These are phyloP conservation scores for Russula griseocarnosa DNA, from an alignment of 768 basidiomycete genomes.

Conservation along the genomic window DNA sequence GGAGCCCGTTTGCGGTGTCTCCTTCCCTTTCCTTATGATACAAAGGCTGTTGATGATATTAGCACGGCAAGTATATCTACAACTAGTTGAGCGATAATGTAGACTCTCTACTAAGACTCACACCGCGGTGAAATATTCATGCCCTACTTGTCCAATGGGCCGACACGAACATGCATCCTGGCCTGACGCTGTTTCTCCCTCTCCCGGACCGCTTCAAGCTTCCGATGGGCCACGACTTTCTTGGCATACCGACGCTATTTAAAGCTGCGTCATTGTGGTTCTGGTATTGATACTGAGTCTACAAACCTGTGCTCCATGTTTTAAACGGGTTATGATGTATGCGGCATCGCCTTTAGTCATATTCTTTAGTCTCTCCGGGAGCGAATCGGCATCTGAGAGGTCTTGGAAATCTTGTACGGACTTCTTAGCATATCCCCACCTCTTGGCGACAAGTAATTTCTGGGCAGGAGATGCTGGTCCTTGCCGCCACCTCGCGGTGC, in stretches of 20 bases:
- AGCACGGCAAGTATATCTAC: not conserved
- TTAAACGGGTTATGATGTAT: conserved; percentile 70
- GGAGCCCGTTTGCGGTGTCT: conserved; percentile 61
- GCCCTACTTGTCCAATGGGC: conserved; percentile 39
- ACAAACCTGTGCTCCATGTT: conserved; percentile 68
- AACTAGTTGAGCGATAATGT: not conserved
- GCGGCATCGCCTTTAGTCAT: conserved; percentile 79
- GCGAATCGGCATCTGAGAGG: conserved; percentile 28
- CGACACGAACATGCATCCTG: conserved; percentile 58
- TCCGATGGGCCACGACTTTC: conserved; percentile 43
- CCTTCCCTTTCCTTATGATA: conserved; percentile 45
- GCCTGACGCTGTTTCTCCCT: conserved; percentile 52
- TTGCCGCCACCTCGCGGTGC: conserved; percentile 64
- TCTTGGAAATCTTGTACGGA: conserved; percentile 30
- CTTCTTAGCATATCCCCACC: conserved; percentile 39
- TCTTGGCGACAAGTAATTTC: conserved; percentile 50
- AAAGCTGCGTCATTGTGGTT: not conserved
- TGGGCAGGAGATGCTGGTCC: conserved; percentile 59
- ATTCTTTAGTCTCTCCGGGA: conserved; percentile 36
- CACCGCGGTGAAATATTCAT: not conserved
- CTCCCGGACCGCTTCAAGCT: conserved; percentile 34
- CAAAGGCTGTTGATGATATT: conserved; percentile 20
- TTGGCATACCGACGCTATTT: conserved; percentile 54
- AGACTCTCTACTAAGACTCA: not conserved
- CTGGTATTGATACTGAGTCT: conserved; percentile 1